A percentile compares a stretch with the other conserved stretches of the same genome.
These are phyloP conservation scores for Takakia lepidozioides DNA, from an alignment of 225 moss, liverwort and hornwort species.

Conservation along the genomic window DNA sequence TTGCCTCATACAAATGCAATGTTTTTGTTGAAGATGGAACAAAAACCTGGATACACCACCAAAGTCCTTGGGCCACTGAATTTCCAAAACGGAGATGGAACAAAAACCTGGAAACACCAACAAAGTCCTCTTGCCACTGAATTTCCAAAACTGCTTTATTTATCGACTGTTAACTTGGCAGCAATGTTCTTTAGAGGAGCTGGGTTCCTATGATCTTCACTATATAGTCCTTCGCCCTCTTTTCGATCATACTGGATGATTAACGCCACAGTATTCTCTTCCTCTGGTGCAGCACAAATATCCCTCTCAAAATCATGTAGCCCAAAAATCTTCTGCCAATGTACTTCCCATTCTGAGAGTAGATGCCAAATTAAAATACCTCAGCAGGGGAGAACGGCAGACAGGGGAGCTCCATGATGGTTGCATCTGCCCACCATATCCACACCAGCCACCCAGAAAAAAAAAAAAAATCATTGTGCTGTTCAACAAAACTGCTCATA, in stretches of 20 bases:
- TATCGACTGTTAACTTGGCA: too few relatives aligned
- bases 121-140: too few relatives aligned
- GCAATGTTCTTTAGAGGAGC: too few relatives aligned
- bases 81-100: conserved; percentile 88
- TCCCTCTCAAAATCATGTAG: too few relatives aligned
- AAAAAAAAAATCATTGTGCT: neutral
- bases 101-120: conserved; percentile 54
- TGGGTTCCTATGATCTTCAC: too few relatives aligned
- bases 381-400: conserved; percentile 87
- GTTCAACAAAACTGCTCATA: neutral
- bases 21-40: conserved; percentile 87
- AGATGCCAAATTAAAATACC: conserved; percentile 22
- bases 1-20: conserved; percentile 84
- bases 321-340: neutral
- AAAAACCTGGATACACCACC: conserved; percentile 51
- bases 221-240: too few relatives aligned
- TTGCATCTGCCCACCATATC: conserved; percentile 41
- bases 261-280: too few relatives aligned
- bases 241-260: too few relatives aligned
- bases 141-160: too few relatives aligned
- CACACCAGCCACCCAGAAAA: neutral
- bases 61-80: too few relatives aligned
- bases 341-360: neutral
- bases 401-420: conserved; percentile 71
- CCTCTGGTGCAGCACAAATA: too few relatives aligned